Evolutionary conservation across 1,284 basidiomycete species (phyloP), one percentile per base, ranked within the genome.

Genomic region (Apiotrichum brassicae): DNA sequence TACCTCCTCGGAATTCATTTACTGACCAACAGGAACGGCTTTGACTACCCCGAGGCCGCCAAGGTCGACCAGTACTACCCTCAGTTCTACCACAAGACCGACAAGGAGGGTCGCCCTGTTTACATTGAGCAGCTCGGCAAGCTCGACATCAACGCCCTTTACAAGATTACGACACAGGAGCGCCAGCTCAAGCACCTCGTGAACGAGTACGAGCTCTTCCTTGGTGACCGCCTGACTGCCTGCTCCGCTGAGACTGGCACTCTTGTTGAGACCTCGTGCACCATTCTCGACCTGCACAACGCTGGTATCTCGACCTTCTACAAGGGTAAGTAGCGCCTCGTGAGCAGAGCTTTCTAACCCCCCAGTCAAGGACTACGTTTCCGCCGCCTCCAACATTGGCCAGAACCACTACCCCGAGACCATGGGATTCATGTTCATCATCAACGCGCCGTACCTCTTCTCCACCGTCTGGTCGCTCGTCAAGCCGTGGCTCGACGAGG

Each of bases 341-440:
- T 19, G 9, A 24, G 4, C 14, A 3, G 8, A 18, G 16, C 33
- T 16, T 22, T 16, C 25, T 23, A 5, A 24, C 6, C 6, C 30
- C 19, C 6, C 44, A 70, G 93, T 95, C 74, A 93, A 91, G 75
- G 84, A 87, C 75, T 97, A 94, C 76, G 86, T 98, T 39, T 81
- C 79, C 58, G 75, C 83, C 33, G 88, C 92, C 0, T 79, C 86
- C 4, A 73, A 76, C 38, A 86, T 97, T 72, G 88, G 89, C 7
- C 93, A 97, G 76, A 82, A 94, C 76, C 80, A 87, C 64, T 95
- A 93, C 76, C 88, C 89, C 16, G 88, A 92, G 74, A 85, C 82
- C 57, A 94, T 97, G 92, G 92, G 92, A 75, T 87, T 87, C 69
- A 94, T 95, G 79, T 97, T 77, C 78, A 92, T 97, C 78, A 86